phyloP scores from a whole-genome alignment of 1,284 basidiomycete genomes.

The Fereydounia khargensis region DNA sequence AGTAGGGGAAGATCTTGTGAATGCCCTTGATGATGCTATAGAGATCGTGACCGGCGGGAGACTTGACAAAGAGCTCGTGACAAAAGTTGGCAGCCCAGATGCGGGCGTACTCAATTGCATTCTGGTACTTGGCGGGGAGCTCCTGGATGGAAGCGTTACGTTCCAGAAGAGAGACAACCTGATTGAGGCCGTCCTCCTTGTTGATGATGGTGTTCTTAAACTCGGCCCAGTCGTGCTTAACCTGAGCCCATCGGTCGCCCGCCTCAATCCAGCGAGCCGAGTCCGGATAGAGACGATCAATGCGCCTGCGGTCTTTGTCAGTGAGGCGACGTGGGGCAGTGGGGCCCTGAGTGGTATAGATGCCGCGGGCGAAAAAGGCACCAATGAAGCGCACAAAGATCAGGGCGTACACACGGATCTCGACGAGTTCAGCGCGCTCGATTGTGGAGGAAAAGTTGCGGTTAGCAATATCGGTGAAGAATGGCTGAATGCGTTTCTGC shows the following conservation, averaged over 20 bases:
- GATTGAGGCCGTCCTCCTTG: conserved; percentile 50
- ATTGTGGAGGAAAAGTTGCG: conserved; percentile 43
- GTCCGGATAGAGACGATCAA: conserved; percentile 45
- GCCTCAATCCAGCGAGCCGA: conserved; percentile 42
- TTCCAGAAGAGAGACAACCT: conserved; percentile 40
- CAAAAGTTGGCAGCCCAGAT: conserved; percentile 48
- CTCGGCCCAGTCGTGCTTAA: conserved; percentile 36
- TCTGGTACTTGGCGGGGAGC: conserved; percentile 44
- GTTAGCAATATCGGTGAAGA: conserved; percentile 47
- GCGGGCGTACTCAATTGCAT: conserved; percentile 50
- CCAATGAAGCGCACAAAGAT: conserved; percentile 50
- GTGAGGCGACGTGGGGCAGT: conserved; percentile 40
- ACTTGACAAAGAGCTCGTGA: conserved; percentile 48
- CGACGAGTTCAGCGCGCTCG: conserved; percentile 46
- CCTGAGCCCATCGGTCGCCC: conserved; percentile 38
- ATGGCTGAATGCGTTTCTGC: conserved; percentile 52
- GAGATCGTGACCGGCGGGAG: conserved; percentile 45
- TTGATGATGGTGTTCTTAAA: conserved; percentile 55
- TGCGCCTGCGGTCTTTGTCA: conserved; percentile 21
- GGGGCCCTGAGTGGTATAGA: conserved; percentile 54
- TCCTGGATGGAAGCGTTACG: conserved; percentile 47
- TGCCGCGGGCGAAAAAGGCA: conserved; percentile 49
- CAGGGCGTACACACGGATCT: conserved; percentile 43
- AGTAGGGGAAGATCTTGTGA: conserved; percentile 53
- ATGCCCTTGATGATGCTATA: conserved; percentile 50